These are phyloP conservation scores for Diaporthe aspalathi DNA, from an alignment of 2,329 filamentous ascomycete genomes.

Conservation along the genomic window DNA sequence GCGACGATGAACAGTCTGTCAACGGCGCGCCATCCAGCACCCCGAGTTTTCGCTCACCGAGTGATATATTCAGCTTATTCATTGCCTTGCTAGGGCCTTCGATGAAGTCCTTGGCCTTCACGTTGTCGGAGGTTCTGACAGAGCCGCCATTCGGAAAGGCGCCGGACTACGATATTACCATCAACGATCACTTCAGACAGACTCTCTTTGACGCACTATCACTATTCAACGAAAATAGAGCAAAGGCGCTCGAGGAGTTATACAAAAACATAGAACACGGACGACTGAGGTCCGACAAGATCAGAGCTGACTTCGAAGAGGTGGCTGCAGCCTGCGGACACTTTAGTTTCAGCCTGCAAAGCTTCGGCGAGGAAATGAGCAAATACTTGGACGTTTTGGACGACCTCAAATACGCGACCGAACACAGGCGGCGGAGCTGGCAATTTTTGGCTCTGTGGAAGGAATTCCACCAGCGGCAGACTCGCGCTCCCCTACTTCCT, in stretches of 20 bases:
- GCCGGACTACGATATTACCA: conserved; percentile 74
- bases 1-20: conserved; percentile 57
- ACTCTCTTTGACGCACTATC: conserved; percentile 84
- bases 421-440: conserved; percentile 76
- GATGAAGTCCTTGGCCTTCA: conserved; percentile 95
- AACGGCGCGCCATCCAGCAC: conserved; percentile 40
- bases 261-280: conserved; percentile 84
- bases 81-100: conserved; percentile 90
- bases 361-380: conserved; percentile 91
- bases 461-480: conserved; percentile 37
- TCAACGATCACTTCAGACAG: conserved; percentile 83
- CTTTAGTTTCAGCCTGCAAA: conserved; percentile 91
- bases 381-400: conserved; percentile 86
- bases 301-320: conserved; percentile 95
- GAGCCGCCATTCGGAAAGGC: conserved; percentile 83
- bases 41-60: conserved; percentile 67
- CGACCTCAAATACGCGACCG: conserved; percentile 79
- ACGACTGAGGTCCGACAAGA: conserved; percentile 74
- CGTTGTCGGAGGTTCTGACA: conserved; percentile 86
- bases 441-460: conserved; percentile 87
- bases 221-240: conserved; percentile 81
- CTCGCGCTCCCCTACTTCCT: conserved; percentile 42
- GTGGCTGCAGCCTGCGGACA: conserved; percentile 98
- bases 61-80: conserved; percentile 92
- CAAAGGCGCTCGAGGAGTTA: conserved; percentile 79